Evolutionary conservation across 1,284 basidiomycete genomes (phyloP), one percentile per base, ranked within the genome.

Genomic region (Phlebopus sp.): DNA sequence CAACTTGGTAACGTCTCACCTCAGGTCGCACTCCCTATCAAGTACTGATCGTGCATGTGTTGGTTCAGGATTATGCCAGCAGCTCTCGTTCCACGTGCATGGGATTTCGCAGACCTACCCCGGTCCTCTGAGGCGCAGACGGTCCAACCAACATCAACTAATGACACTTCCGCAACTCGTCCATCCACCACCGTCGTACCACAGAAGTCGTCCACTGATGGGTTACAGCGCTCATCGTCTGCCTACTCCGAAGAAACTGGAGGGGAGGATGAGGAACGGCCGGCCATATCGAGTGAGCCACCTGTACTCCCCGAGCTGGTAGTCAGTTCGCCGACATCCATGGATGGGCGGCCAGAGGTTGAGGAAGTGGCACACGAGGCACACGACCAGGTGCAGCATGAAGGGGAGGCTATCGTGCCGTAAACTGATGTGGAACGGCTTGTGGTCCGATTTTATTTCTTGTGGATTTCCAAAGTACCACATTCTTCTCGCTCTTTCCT

Each of bases 51-150:
- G 2, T 29, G 4, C 27, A 29, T 29, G 27, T 8, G 8, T 44
- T 51, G 44, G 45, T 46, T 42, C 44, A 84, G 82, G 86, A 77
- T 90, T 46, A 80, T 90, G 75, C 88, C 87, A 18, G 79, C 82
- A 42, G 87, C 88, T 6, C 71, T 90, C 65, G 77, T 86, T 40
- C 82, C 86, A 30, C 81, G 83, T 19, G 70, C 86, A 34, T 90
- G 86, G 86, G 87, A 90, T 63, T 90, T 90, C 56, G 61, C 77
- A 31, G 69, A 76, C 32, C 71, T 48, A 0, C 69, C 75, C 47
- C 49, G 46, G 40, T 52, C 53, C 19, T 38, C 44, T 25, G 63
- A 63, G 50, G 29, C 15, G 6, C 25, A 44, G 13, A 43, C 34
- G 27, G 49, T 52, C 15, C 64, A 55, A 32, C 68, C 32, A 15